These are phyloP conservation scores for Aspergillus texensis DNA, from an alignment of 2,329 filamentous ascomycete genomes.

Conservation along the genomic window DNA sequence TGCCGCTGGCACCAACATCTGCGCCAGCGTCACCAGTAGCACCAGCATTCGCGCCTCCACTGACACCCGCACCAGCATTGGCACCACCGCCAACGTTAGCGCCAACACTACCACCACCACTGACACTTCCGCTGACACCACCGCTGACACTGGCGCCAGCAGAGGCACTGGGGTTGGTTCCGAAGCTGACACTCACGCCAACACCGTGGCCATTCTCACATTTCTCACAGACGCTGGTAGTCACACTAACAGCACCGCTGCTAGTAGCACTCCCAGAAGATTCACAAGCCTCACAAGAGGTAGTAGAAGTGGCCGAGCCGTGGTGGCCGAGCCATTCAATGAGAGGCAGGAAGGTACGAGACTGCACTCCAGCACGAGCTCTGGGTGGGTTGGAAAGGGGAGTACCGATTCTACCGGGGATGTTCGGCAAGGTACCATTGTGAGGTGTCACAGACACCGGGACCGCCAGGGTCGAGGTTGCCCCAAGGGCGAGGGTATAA, in stretches of 20 bases:
- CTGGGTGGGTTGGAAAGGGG: background rate
- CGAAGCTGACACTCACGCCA: background rate
- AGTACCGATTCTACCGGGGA: background rate
- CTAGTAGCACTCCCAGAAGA: background rate
- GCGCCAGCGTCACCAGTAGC: background rate
- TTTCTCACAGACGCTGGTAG: background rate
- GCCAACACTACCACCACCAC: background rate
- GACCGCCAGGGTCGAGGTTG: slow-evolving; percentile 4
- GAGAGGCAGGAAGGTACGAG: background rate
- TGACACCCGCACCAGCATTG: background rate
- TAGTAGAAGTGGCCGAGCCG: background rate
- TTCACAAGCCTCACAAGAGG: background rate
- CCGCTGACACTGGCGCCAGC: background rate
- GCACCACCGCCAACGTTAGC: background rate
- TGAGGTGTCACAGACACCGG: background rate
- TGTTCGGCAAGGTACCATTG: background rate
- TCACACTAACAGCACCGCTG: background rate
- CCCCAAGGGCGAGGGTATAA: slow-evolving; percentile 3
- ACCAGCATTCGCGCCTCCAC: background rate
- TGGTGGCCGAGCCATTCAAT: background rate
- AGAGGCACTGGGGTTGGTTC: background rate
- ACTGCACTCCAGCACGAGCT: background rate
- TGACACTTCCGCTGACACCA: background rate
- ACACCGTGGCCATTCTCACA: background rate
- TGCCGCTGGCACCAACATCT: background rate